Conservation (phyloP, 805 yeast species). For the Myxozyma vanderwaltii region DNA sequence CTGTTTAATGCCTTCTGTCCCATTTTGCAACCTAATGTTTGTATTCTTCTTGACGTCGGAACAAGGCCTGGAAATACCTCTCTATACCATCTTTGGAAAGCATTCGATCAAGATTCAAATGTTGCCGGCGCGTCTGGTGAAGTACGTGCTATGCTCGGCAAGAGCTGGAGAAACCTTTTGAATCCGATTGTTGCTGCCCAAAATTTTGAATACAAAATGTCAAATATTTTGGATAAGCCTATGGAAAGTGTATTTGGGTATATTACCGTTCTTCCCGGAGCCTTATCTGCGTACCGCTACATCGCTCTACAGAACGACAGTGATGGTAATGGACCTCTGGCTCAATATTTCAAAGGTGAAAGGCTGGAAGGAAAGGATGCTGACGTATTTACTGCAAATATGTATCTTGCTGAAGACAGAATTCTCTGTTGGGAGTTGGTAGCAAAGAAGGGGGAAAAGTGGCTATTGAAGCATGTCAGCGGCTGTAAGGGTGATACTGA, state of each 20-base stretch:
- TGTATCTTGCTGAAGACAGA: slow-evolving; percentile 97
- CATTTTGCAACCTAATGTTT: slow-evolving; percentile 84
- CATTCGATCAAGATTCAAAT: slow-evolving; percentile 92
- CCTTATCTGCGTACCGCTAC: slow-evolving; percentile 91
- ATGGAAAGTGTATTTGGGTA: slow-evolving; percentile 94
- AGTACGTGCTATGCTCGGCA: slow-evolving; percentile 92
- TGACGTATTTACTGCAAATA: slow-evolving; percentile 89
- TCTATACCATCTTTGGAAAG: slow-evolving; percentile 93
- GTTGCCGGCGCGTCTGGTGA: slow-evolving; percentile 99
- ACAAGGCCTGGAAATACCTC: slow-evolving; percentile 90
- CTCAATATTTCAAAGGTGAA: slow-evolving; percentile 91
- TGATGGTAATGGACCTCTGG: slow-evolving; percentile 80
- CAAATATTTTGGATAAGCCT: slow-evolving; percentile 93
- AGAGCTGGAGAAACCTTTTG: slow-evolving; percentile 71
- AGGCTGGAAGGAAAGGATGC: slow-evolving; percentile 67
- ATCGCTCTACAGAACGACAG: slow-evolving; percentile 68
- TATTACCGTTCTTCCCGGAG: slow-evolving; percentile 93
- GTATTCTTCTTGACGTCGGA: slow-evolving; percentile 92
- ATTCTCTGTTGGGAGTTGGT: slow-evolving; percentile 92
- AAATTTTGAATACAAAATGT: slow-evolving; percentile 94
- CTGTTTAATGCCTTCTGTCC: slow-evolving; percentile 94
- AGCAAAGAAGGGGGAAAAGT: slow-evolving; percentile 72
- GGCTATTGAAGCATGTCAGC: slow-evolving; percentile 83
- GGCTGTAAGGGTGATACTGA: slow-evolving; percentile 92
- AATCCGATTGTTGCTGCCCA: slow-evolving; percentile 96